phyloP scores from a whole-genome alignment of 75 land plant genomes.

The Selaginella moellendorffii region DNA sequence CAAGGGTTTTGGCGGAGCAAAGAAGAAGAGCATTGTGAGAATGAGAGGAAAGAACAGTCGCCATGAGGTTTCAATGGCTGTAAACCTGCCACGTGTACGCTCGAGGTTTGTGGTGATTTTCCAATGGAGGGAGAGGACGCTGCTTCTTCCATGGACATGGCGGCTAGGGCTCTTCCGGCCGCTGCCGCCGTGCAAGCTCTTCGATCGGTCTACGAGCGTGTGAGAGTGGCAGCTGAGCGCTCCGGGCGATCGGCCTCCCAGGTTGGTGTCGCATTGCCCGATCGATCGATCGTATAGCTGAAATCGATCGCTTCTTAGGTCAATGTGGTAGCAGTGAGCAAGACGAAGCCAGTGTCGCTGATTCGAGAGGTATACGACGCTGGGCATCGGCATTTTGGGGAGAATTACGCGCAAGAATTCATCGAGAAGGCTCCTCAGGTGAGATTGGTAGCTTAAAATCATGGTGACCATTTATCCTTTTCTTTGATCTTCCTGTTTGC shows the following conservation, averaged over 20 bases:
- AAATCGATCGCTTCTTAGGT: conserved; percentile 16
- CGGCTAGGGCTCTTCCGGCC: conserved; percentile 24
- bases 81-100: too few species aligned
- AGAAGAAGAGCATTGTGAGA: too few species aligned
- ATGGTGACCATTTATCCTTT: neutral
- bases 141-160: conserved; percentile 1
- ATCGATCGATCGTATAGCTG: neutral
- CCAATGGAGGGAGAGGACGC: too few species aligned
- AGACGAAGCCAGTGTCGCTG: conserved; percentile 66
- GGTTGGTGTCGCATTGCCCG: neutral
- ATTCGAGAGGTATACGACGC: conserved; percentile 64
- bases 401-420: conserved; percentile 80
- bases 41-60: too few species aligned
- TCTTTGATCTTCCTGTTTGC: conserved; percentile 12
- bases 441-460: neutral
- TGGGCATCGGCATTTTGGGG: conserved; percentile 78
- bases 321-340: conserved; percentile 67
- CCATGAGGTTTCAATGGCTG: too few species aligned
- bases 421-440: conserved; percentile 84
- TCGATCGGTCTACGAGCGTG: conserved; percentile 36
- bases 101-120: too few species aligned
- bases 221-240: conserved; percentile 37
- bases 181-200: conserved; percentile 33
- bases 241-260: conserved; percentile 26
- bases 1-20: too few species aligned